Percentiles rank a stretch among this genome's conserved stretches.
Evolutionary conservation across 2,329 filamentous ascomycete genomes (phyloP).

Genomic region (Colletotrichum simmondsii): DNA sequence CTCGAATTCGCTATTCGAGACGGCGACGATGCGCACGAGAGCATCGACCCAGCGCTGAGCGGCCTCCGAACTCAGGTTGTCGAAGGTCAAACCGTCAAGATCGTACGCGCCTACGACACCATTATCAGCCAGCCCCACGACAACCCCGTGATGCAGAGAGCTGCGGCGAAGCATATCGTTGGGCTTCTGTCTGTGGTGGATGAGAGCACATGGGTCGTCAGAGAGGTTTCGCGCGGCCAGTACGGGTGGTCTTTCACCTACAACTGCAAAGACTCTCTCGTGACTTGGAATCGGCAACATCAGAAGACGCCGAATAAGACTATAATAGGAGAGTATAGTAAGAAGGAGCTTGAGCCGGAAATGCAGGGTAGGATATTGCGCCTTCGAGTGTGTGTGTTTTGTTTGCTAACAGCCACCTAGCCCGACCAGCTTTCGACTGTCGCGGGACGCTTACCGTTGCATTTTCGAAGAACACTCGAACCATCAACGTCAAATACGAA

Average conservation of each 20-base stretch:
- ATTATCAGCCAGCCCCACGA: constrained; percentile 60
- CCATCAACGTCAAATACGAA: constrained; percentile 64
- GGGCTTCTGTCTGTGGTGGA: constrained; percentile 56
- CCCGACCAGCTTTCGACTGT: constrained; percentile 69
- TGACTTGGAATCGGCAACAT: constrained; percentile 61
- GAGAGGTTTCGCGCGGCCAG: constrained; percentile 53
- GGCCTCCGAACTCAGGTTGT: constrained; percentile 38
- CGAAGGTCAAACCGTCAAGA: constrained; percentile 45
- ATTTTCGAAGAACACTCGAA: constrained; percentile 59
- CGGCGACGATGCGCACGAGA: constrained; percentile 47
- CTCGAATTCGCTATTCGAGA: constrained; percentile 54
- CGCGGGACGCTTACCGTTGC: constrained; percentile 60
- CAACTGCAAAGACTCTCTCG: constrained; percentile 62
- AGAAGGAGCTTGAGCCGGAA: constrained; percentile 56
- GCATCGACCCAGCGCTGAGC: constrained; percentile 48
- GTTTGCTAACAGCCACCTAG: constrained; percentile 42
- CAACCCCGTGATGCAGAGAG: constrained; percentile 59
- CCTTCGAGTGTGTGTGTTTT: too few species aligned
- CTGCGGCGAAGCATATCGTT: constrained; percentile 61
- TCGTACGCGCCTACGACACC: constrained; percentile 56
- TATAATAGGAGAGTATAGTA: constrained; percentile 61
- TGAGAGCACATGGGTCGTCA: constrained; percentile 59
- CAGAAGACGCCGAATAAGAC: constrained; percentile 52
- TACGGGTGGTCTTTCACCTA: constrained; percentile 67
- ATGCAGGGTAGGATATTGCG: constrained; percentile 52